Evolutionary conservation across 441 rosid genomes (phyloP), one percentile per base, ranked within the genome.

Genomic region (Euphorbia celastroides): DNA sequence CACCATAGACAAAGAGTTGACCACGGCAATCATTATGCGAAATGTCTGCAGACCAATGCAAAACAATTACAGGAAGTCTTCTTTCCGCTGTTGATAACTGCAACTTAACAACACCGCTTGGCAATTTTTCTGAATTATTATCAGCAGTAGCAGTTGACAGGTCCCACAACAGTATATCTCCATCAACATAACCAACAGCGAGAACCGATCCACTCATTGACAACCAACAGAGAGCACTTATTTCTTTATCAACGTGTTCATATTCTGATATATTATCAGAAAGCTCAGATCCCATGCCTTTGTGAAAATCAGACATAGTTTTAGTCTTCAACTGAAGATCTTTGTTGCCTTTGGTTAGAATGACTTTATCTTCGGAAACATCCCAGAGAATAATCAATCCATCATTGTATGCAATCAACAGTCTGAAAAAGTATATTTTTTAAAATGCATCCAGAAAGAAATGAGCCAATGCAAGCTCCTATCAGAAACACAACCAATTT

Each of bases 141-240:
- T 54, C 66, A 25, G 69, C 48, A 31, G 66, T 32, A 38, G 32
- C 34, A 22, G 66, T 28, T 64, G 83, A 79, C 41, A 82, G 76
- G 67, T 79, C 78, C 92, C 92, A 87, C 51, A 84, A 79, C 74
- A 83, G 74, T 51, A 87, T 82, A 78, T 87, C 92, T 62, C 92
- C 89, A 68, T 84, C 88, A 60, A 84, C 61, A 26, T 84, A 87
- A 61, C 89, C 89, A 63, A 87, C 86, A 23, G 92, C 92, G 41
- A 83, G 83, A 80, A 84, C 69, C n/a, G 89, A 77, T 57, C 89
- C 89, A 75, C 79, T 73, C n/a, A 73, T 68, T 70, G 92, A 87
- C 65, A 85, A 83, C 92, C 92, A 87, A 72, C 92, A 87, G 42
- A 84, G 80, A 72, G 89, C 79, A 68, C 84, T 80, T 76, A 84